phyloP scores from a whole-genome alignment of 805 yeast species.

The Teunomyces tritomae region DNA sequence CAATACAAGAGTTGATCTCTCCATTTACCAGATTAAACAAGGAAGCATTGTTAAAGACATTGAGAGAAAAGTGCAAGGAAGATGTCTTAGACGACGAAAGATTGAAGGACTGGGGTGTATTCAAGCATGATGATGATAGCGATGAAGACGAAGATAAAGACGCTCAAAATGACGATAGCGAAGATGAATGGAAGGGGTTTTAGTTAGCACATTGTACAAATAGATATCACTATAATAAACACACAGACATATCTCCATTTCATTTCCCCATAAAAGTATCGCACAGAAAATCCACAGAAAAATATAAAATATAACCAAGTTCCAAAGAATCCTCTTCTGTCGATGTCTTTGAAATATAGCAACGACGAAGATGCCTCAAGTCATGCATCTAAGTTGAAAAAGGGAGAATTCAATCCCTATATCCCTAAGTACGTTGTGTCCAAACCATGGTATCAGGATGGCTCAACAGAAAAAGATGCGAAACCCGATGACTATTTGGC shows the following conservation, averaged over 20 bases:
- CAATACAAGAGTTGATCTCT: slow-evolving; percentile 52
- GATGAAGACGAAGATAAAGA: slow-evolving; percentile 19
- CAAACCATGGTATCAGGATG: slow-evolving; percentile 38
- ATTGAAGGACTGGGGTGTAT: slow-evolving; percentile 61
- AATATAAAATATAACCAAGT: background rate
- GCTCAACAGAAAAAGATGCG: slow-evolving; percentile 3
- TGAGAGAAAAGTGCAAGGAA: slow-evolving; percentile 61
- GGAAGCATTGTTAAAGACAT: slow-evolving; percentile 54
- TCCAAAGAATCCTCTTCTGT: background rate
- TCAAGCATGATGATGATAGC: slow-evolving; percentile 23
- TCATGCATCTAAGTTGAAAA: slow-evolving; percentile 6
- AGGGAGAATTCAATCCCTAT: slow-evolving; percentile 23
- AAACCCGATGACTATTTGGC: slow-evolving; percentile 43
- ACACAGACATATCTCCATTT: background rate
- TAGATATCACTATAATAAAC: background rate
- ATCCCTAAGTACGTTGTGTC: slow-evolving; percentile 40
- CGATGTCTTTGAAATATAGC: background rate
- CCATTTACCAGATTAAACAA: slow-evolving; percentile 57
- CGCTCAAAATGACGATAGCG: slow-evolving; percentile 15
- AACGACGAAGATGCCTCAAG: background rate
- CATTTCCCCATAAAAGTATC: background rate
- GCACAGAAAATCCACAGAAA: background rate
- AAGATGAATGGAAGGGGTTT: slow-evolving; percentile 35
- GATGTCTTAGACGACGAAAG: slow-evolving; percentile 68
- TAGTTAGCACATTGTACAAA: slow-evolving; percentile 8